Base-by-base conservation (phyloP, 352 stramenopile species). In the Pythium periplocum region DNA sequence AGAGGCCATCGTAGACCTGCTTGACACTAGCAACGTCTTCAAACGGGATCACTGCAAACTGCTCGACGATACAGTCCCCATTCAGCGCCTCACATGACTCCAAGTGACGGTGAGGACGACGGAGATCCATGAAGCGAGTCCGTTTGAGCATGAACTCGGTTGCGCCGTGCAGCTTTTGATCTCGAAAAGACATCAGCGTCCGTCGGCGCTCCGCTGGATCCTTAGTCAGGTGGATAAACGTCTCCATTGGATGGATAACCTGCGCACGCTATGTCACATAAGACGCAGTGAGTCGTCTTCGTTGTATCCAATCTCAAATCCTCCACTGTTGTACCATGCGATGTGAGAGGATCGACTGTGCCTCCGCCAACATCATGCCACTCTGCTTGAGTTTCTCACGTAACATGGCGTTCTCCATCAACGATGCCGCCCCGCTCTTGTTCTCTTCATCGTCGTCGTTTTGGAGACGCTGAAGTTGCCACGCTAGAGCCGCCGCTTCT, bases 1-100 rank as follows among this genome's bases (percentile, higher is more conserved):
- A 52, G 4, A 74, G 59, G 3, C 59, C 61, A 10, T 81, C 71
- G 42, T 72, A 78, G 36, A 78, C 71, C 2, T 60, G 51, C 5
- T 59, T 57, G 4, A 81, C 57, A 36, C 57, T 76, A 0, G 26
- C 17, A 0, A 49, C 48, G 7, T 66, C 66, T 2, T 59, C 55
- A 31, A 82, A 66, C 36, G 73, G 71, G 30, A 62, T 37, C 8
- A 82, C 51, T 44, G 66, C 65, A 47, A 81, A 81, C 1, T 54
- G 53, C 7, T 69, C 34, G 0, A 55, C 61, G n/a, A 58, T 69
- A 45, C 74, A 78, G 53, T 78, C 69, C 0, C 66, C 62, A 10
- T 57, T 34, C 5, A 47, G 53, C 0, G 60, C 71, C 47, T 74
- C 66, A 17, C 66, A 81, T 6, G 60, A 50, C 41, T 72, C 68